phyloP scores from a whole-genome alignment of 495 filamentous ascomycete species.

The Bathelium albidoporum region DNA sequence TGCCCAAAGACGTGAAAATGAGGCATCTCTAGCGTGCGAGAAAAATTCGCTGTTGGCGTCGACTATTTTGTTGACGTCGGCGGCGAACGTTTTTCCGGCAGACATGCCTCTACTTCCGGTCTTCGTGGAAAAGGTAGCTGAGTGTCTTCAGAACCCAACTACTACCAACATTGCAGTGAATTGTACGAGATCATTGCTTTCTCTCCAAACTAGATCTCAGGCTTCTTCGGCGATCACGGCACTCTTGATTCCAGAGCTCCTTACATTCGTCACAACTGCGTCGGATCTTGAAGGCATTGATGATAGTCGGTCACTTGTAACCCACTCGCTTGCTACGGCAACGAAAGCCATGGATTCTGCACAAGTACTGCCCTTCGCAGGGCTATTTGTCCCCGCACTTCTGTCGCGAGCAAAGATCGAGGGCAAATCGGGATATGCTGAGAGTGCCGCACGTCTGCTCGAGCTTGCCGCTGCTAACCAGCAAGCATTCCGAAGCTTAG shows the following conservation, averaged over 20 bases:
- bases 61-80: slow-evolving; percentile 79
- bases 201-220: slow-evolving; percentile 52
- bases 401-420: slow-evolving; percentile 54
- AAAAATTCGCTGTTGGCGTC: slow-evolving; percentile 84
- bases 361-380: slow-evolving; percentile 47
- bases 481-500: slow-evolving; percentile 59
- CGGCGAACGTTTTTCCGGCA: slow-evolving; percentile 58
- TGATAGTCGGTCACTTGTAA: slow-evolving; percentile 54
- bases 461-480: slow-evolving; percentile 73
- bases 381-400: slow-evolving; percentile 69
- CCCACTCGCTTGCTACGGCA: slow-evolving; percentile 55
- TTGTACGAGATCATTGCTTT: slow-evolving; percentile 66
- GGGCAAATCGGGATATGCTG: slow-evolving; percentile 42
- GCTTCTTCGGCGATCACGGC: slow-evolving; percentile 65
- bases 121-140: slow-evolving; percentile 66
- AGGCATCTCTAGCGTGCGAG: slow-evolving; percentile 74
- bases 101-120: slow-evolving; percentile 58
- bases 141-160: slow-evolving; percentile 72
- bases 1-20: slow-evolving; percentile 72
- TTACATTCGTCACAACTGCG: slow-evolving; percentile 60
- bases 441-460: slow-evolving; percentile 65
- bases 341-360: slow-evolving; percentile 49
- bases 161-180: slow-evolving; percentile 78
- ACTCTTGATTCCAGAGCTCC: slow-evolving; percentile 63
- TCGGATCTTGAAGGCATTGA: slow-evolving; percentile 61